Percentiles rank a stretch among this genome's conserved stretches.
Conservation (phyloP, 805 yeast genomes). For the Zygotorulaspora chibaensis region DNA sequence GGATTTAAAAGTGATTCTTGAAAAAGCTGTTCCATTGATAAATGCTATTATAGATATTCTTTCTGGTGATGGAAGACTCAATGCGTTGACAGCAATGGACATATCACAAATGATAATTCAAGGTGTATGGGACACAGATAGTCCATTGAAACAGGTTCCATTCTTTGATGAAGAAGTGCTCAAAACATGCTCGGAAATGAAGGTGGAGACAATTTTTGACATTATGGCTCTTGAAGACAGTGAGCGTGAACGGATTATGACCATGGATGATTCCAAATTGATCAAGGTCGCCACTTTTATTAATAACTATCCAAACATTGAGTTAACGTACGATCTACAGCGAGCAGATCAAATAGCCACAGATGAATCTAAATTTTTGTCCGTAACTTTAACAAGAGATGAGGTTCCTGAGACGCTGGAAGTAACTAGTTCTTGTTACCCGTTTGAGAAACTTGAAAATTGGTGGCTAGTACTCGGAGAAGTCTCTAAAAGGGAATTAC, state of each 20-base stretch:
- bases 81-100: slow-evolving; percentile 81
- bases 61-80: slow-evolving; percentile 74
- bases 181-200: slow-evolving; percentile 47
- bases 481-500: slow-evolving; percentile 50
- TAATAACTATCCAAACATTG: slow-evolving; percentile 84
- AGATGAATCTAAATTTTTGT: slow-evolving; percentile 46
- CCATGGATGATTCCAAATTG: slow-evolving; percentile 48
- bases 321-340: slow-evolving; percentile 52
- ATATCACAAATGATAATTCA: slow-evolving; percentile 83
- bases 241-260: slow-evolving; percentile 56
- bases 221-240: slow-evolving; percentile 74
- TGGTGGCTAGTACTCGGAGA: slow-evolving; percentile 93
- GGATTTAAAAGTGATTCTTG: slow-evolving; percentile 55
- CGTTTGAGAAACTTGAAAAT: slow-evolving; percentile 48
- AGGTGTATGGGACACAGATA: slow-evolving; percentile 77
- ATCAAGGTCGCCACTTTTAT: slow-evolving; percentile 79
- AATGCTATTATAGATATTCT: slow-evolving; percentile 70
- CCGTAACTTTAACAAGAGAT: slow-evolving; percentile 57
- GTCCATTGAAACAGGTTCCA: slow-evolving; percentile 80
- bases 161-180: slow-evolving; percentile 47
- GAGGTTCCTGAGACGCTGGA: slow-evolving; percentile 68
- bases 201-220: slow-evolving; percentile 73
- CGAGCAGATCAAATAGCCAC: slow-evolving; percentile 40
- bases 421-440: slow-evolving; percentile 58
- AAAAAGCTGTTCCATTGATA: slow-evolving; percentile 46